Evolutionary conservation across 768 basidiomycete species (phyloP), one percentile per base, ranked within the genome.

Genomic region (Terana coerulea): DNA sequence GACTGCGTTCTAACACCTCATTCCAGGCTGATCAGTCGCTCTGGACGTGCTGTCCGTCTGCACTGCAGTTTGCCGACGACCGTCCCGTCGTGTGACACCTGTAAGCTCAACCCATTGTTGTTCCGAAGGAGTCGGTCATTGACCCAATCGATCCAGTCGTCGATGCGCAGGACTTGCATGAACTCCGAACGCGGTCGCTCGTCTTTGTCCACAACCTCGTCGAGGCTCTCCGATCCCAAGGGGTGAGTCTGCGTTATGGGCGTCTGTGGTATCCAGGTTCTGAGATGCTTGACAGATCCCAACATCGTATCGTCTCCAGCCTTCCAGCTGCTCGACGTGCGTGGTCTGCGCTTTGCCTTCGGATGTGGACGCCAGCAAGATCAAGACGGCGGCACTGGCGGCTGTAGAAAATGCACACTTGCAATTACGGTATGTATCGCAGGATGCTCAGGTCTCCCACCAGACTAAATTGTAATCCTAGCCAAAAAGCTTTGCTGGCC

Each of bases 141-240:
- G 31, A 11, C 42, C 21, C 22, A 42, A 51, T 15, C 28, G 40
- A 25, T 26, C 3, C 50, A 86, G 85, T 75, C 60, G 65, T 78
- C 55, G 84, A 87, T 65, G 72, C 88, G 28, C 78, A 86, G 60
- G 86, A 88, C 67, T 72, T 88, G 52, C 72, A 87, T 48, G 79
- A 84, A 59, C 65, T 86, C 34, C 79, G 81, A 40, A 75, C 83
- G 41, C 77, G 81, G 39, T 78, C 79, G 35, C 71, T 88, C 12
- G 56, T 77, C 24, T 83, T 86, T 65, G 74, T 88, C 35, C 86
- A 88, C 60, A 75, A 80, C 55, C 70, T 86, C 26, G 61, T 85
- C 36, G 76, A 80, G 56, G 75, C 77, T 3, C 74, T 88, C 36
- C 77, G 79, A 34, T 73, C 78, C 2, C 74, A 76, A 49, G 85